Evolutionary conservation across 1,284 basidiomycete genomes (phyloP).

Genomic region (Pseudozyma flocculosa): DNA sequence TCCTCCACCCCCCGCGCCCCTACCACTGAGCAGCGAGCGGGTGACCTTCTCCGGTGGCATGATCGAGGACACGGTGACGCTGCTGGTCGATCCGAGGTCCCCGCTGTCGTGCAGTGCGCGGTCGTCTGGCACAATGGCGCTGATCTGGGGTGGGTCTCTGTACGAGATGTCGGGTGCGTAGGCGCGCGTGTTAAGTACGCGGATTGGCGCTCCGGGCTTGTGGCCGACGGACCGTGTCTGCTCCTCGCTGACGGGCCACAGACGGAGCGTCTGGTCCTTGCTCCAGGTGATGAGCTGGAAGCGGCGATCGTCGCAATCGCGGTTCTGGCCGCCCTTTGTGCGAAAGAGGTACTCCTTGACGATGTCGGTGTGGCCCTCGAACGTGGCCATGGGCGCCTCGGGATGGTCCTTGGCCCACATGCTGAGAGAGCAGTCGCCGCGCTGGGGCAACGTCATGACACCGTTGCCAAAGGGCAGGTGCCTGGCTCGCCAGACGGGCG

Average conservation of each 20-base stretch:
- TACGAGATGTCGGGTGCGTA: slow-evolving; percentile 48
- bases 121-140: slow-evolving; percentile 8
- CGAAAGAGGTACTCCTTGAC: slow-evolving; percentile 99
- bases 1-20: slow-evolving; percentile 7
- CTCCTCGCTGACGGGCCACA: slow-evolving; percentile 82
- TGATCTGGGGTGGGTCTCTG: slow-evolving; percentile 28
- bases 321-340: slow-evolving; percentile 63
- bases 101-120: slow-evolving; percentile 14
- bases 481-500: slow-evolving; percentile 92
- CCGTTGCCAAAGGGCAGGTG: slow-evolving; percentile 90
- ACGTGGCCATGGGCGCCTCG: slow-evolving; percentile 68
- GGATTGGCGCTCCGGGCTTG: slow-evolving; percentile 61
- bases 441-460: slow-evolving; percentile 82
- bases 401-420: slow-evolving; percentile 71
- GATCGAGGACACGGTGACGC: slow-evolving; percentile 29
- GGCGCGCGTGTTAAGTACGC: slow-evolving; percentile 62
- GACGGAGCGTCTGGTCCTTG: slow-evolving; percentile 85
- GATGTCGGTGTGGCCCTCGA: slow-evolving; percentile 86
- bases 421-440: slow-evolving; percentile 79
- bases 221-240: slow-evolving; percentile 63
- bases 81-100: slow-evolving; percentile 18
- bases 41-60: slow-evolving; percentile 35
- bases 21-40: slow-evolving; percentile 33
- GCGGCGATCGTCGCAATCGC: slow-evolving; percentile 42
- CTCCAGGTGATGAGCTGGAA: slow-evolving; percentile 84